Evolutionary conservation across 2,329 filamentous ascomycete genomes (phyloP).

Genomic region (Colletotrichum navitas): DNA sequence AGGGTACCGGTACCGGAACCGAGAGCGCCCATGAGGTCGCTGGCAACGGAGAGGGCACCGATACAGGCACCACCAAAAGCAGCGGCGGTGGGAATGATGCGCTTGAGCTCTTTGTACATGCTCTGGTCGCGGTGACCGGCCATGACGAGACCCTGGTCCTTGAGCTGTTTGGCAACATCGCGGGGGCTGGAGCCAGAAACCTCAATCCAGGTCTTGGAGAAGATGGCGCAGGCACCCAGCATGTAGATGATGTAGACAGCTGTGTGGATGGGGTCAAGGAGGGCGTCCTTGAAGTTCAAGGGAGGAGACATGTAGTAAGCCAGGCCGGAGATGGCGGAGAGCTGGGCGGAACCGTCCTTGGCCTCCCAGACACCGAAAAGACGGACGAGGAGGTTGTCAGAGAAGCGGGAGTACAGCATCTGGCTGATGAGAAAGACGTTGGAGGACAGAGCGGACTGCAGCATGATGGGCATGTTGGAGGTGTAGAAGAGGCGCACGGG

Average conservation of each 20-base stretch:
- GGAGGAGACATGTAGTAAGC: slow-evolving; percentile 99
- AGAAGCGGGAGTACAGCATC: slow-evolving; percentile 99
- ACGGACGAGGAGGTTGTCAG: slow-evolving; percentile 97
- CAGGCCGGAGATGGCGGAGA: slow-evolving; percentile 91
- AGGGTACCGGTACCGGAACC: slow-evolving; percentile 98
- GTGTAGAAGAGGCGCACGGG: slow-evolving; percentile 99
- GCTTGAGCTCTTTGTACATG: slow-evolving; percentile 99
- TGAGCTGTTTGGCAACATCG: slow-evolving; percentile 99
- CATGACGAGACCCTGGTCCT: slow-evolving; percentile 99
- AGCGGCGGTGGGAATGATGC: slow-evolving; percentile 97
- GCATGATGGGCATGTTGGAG: slow-evolving; percentile 99
- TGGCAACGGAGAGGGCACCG: slow-evolving; percentile 94
- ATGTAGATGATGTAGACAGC: slow-evolving; percentile 97
- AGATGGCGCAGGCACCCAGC: slow-evolving; percentile 96
- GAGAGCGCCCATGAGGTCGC: slow-evolving; percentile 94
- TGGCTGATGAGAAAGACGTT: slow-evolving; percentile 99
- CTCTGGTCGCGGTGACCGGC: slow-evolving; percentile 99
- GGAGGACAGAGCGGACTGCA: slow-evolving; percentile 97
- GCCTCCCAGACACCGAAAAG: slow-evolving; percentile 99
- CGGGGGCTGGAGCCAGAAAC: slow-evolving; percentile 97
- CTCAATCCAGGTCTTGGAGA: slow-evolving; percentile 99
- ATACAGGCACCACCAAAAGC: slow-evolving; percentile 99
- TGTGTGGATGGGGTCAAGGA: slow-evolving; percentile 97
- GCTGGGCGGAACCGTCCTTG: slow-evolving; percentile 94
- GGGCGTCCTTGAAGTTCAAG: slow-evolving; percentile 95